A percentile compares a stretch with the other conserved stretches of the same genome.
Evolutionary conservation across 2,329 filamentous ascomycete genomes (phyloP).

Genomic region (Penicillium decumbens): DNA sequence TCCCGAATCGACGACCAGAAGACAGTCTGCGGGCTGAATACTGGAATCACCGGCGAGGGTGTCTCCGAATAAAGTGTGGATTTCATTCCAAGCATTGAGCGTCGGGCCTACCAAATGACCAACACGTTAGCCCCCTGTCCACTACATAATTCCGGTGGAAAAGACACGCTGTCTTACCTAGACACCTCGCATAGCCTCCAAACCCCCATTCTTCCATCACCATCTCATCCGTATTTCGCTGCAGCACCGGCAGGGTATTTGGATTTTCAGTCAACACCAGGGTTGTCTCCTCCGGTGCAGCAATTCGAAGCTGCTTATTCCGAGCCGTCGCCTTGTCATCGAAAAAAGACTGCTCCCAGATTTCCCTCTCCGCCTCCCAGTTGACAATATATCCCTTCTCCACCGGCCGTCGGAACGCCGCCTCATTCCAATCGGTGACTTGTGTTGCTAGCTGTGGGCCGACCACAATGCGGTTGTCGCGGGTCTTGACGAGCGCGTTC

Average conservation of each 20-base stretch:
- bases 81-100: slow-evolving; percentile 77
- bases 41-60: slow-evolving; percentile 40
- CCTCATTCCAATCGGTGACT: slow-evolving; percentile 84
- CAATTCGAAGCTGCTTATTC: slow-evolving; percentile 38
- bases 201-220: slow-evolving; percentile 98
- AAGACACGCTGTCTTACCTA: slow-evolving; percentile 49
- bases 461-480: slow-evolving; percentile 72
- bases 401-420: slow-evolving; percentile 79
- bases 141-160: not conserved
- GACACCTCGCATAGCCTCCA: slow-evolving; percentile 71
- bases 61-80: slow-evolving; percentile 64
- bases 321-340: slow-evolving; percentile 58
- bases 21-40: slow-evolving; percentile 63
- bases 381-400: slow-evolving; percentile 94
- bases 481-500: slow-evolving; percentile 82
- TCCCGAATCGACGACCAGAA: slow-evolving; percentile 85
- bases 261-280: slow-evolving; percentile 80
- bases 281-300: slow-evolving; percentile 73
- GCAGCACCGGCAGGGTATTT: slow-evolving; percentile 73
- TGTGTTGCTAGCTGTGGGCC: slow-evolving; percentile 66
- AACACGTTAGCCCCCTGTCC: not conserved
- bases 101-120: slow-evolving; percentile 53
- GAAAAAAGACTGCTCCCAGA: slow-evolving; percentile 89
- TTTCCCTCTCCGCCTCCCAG: slow-evolving; percentile 92
- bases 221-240: slow-evolving; percentile 90